phyloP scores from a whole-genome alignment of 768 basidiomycete genomes.

The Collybia sordida region DNA sequence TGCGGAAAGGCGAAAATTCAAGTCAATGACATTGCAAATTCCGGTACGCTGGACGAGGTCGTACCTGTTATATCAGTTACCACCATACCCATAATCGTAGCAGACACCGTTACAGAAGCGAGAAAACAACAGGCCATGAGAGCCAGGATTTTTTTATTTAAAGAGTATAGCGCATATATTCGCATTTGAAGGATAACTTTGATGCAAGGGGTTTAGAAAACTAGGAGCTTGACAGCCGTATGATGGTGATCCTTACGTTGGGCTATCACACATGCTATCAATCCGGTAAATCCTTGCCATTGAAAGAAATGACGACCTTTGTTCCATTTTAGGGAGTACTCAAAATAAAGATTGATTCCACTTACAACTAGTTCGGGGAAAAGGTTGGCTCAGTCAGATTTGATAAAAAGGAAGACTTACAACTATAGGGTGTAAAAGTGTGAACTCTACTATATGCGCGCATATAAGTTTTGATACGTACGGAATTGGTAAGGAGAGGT shows the following conservation, averaged over 20 bases:
- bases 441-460: neutral
- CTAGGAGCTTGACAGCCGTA: neutral
- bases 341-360: neutral
- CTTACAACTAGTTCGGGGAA: constrained; percentile 22
- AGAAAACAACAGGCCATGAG: constrained; percentile 45
- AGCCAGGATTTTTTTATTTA: constrained; percentile 49
- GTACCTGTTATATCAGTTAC: constrained; percentile 41
- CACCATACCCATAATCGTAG: constrained; percentile 46
- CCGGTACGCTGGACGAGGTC: constrained; percentile 6
- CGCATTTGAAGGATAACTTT: constrained; percentile 62
- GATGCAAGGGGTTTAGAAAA: neutral
- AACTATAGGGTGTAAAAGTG: constrained; percentile 18
- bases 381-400: constrained; percentile 3
- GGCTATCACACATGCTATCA: constrained; percentile 51
- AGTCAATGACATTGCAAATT: neutral
- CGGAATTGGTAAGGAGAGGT: constrained; percentile 34
- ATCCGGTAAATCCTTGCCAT: constrained; percentile 65
- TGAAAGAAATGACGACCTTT: constrained; percentile 45
- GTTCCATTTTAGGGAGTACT: neutral
- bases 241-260: constrained; percentile 38
- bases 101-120: constrained; percentile 35
- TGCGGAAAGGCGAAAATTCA: neutral
- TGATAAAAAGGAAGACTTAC: constrained; percentile 21
- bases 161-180: constrained; percentile 59
- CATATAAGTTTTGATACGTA: constrained; percentile 21